phyloP scores from a whole-genome alignment of 441 rosid genomes.

The Mallotus japonicus region DNA sequence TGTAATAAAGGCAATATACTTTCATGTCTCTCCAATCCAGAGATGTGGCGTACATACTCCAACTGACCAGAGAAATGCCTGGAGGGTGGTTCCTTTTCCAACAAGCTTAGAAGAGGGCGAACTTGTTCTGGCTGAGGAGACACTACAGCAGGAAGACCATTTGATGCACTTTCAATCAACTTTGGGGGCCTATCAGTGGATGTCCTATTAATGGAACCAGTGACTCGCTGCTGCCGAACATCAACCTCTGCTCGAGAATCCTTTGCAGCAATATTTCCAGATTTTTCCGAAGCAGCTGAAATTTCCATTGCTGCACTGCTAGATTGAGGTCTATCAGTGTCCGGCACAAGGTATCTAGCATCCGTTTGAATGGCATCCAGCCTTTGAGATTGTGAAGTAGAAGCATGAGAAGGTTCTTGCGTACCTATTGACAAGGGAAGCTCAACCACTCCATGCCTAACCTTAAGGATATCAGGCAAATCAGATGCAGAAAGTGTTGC shows the following conservation, averaged over 20 bases:
- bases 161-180: conserved; percentile 51
- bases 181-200: conserved; percentile 80
- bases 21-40: conserved; percentile 87
- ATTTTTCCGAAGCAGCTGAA: conserved; percentile 39
- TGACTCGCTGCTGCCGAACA: conserved; percentile 48
- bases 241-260: conserved; percentile 52
- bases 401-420: conserved; percentile 68
- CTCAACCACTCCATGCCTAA: conserved; percentile 50
- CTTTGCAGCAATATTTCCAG: conserved; percentile 32
- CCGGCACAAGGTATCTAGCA: conserved; percentile 39
- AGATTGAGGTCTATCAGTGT: conserved; percentile 59
- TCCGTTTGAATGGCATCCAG: conserved; percentile 57
- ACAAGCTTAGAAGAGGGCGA: conserved; percentile 94
- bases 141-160: conserved; percentile 47
- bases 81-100: conserved; percentile 98
- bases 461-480: conserved; percentile 54
- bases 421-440: conserved; percentile 37
- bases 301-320: conserved; percentile 54
- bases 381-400: conserved; percentile 65
- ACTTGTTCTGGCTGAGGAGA: conserved; percentile 76
- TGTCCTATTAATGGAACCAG: conserved; percentile 48
- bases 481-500: conserved; percentile 43
- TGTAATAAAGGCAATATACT: conserved; percentile 80
- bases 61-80: conserved; percentile 84
- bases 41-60: conserved; percentile 70